phyloP scores from a whole-genome alignment of 345 rosid species.

The Arabis hirsuta region DNA sequence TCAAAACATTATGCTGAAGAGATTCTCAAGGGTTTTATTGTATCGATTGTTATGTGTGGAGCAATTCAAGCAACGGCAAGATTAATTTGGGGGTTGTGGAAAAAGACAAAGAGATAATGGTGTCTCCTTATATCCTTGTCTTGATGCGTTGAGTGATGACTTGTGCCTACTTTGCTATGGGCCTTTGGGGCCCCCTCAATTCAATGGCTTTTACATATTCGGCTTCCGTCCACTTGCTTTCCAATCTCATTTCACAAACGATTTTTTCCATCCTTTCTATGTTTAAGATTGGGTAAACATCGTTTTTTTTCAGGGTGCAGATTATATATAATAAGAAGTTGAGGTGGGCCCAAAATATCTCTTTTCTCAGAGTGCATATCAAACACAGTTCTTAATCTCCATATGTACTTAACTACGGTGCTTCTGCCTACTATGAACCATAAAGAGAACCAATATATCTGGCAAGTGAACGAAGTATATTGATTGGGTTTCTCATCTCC shows the following conservation, averaged over 20 bases:
- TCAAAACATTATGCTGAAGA: no score
- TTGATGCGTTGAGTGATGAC: slow-evolving; percentile 19
- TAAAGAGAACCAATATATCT: no score
- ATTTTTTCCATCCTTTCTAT: slow-evolving; percentile 29
- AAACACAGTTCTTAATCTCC: no score
- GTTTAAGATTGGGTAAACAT: background rate
- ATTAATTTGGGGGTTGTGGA: slow-evolving; percentile 19
- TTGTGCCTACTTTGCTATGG: slow-evolving; percentile 32
- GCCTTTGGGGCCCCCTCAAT: slow-evolving; percentile 9
- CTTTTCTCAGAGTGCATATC: no score
- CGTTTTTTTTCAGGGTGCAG: no score
- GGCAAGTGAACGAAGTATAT: no score
- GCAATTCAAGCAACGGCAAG: slow-evolving; percentile 6
- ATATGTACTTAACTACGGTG: no score
- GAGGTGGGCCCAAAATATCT: no score
- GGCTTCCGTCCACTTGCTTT: slow-evolving; percentile 19
- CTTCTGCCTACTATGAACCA: no score
- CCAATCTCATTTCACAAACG: slow-evolving; percentile 28
- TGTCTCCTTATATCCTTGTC: slow-evolving; percentile 24
- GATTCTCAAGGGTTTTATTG: no score
- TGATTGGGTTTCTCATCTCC: no score
- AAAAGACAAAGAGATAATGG: slow-evolving; percentile 33
- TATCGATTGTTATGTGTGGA: background rate
- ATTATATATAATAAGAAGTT: no score
- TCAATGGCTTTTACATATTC: slow-evolving; percentile 27